A percentile compares a stretch with the other conserved stretches of the same genome.
Conservation (phyloP, 768 basidiomycete species). For the Boletus tomentosulus region DNA sequence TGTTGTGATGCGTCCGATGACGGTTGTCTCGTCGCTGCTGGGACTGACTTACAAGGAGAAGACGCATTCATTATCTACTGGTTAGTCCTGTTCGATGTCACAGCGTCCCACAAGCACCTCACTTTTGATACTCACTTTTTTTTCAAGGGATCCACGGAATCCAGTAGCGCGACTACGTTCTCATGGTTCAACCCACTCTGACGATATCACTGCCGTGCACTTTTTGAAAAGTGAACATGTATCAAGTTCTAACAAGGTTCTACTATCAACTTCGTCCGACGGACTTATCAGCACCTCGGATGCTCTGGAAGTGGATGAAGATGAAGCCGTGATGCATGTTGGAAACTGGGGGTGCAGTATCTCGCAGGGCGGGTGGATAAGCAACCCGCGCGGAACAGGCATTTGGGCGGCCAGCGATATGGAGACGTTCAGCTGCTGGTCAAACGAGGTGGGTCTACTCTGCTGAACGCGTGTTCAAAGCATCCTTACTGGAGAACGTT, state of each 20-base stretch:
- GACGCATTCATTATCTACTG: constrained; percentile 85
- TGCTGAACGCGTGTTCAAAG: not conserved
- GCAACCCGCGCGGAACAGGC: constrained; percentile 30
- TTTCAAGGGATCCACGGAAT: constrained; percentile 77
- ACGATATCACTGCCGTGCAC: constrained; percentile 80
- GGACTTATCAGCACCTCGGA: constrained; percentile 75
- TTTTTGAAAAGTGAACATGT: constrained; percentile 37
- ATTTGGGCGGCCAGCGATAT: constrained; percentile 92
- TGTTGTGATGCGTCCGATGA: constrained; percentile 69
- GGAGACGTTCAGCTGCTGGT: constrained; percentile 91
- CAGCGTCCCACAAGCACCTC: not conserved
- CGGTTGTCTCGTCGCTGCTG: constrained; percentile 73
- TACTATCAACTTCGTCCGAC: constrained; percentile 84
- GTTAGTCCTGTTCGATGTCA: constrained; percentile 36
- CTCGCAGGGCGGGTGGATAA: constrained; percentile 71
- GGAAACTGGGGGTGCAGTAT: constrained; percentile 86
- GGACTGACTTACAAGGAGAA: constrained; percentile 75
- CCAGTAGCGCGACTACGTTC: constrained; percentile 62
- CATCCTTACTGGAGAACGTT: not conserved
- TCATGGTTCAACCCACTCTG: constrained; percentile 89
- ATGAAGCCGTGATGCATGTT: constrained; percentile 76
- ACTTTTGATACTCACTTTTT: not conserved
- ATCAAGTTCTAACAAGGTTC: constrained; percentile 36
- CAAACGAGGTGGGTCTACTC: constrained; percentile 48
- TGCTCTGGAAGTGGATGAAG: constrained; percentile 75